A percentile compares a stretch with the other conserved stretches of the same genome.
Conservation (phyloP, 2,329 filamentous ascomycete genomes). For the Scedosporium aurantiacum region DNA sequence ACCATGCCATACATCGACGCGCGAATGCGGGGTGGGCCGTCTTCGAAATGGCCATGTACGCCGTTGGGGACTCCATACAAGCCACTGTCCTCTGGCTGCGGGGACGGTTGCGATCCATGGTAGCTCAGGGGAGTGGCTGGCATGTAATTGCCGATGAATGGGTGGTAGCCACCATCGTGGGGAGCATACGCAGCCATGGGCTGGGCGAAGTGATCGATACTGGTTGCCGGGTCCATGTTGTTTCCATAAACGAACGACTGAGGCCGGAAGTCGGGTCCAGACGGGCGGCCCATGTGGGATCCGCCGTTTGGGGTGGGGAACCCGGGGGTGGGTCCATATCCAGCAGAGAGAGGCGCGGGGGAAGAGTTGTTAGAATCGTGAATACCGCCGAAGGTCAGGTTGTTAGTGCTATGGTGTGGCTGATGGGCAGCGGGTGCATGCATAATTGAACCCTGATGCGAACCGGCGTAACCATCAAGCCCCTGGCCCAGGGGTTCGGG, state of each 20-base stretch:
- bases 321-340: constrained; percentile 32
- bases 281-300: constrained; percentile 10
- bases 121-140: constrained; percentile 50
- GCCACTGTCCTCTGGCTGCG: constrained; percentile 32
- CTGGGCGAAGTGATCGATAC: constrained; percentile 19
- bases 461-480: not conserved
- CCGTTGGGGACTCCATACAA: constrained; percentile 29
- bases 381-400: constrained; percentile 44
- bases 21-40: constrained; percentile 13
- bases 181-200: constrained; percentile 22
- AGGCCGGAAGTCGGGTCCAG: constrained; percentile 22
- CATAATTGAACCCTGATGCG: not conserved
- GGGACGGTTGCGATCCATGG: constrained; percentile 49
- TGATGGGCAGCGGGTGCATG: not conserved
- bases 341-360: constrained; percentile 38
- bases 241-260: constrained; percentile 25
- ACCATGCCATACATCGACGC: constrained; percentile 12
- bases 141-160: constrained; percentile 30
- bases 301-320: constrained; percentile 38
- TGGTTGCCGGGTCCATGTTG: constrained; percentile 26
- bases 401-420: constrained; percentile 40
- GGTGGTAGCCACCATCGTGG: constrained; percentile 20
- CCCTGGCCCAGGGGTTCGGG: not conserved
- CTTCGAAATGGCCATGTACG: constrained; percentile 18
- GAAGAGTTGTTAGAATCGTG: constrained; percentile 46